Evolutionary conservation across 805 yeast genomes (phyloP), one percentile per base, ranked within the genome.

Genomic region (Candida lessepsii): DNA sequence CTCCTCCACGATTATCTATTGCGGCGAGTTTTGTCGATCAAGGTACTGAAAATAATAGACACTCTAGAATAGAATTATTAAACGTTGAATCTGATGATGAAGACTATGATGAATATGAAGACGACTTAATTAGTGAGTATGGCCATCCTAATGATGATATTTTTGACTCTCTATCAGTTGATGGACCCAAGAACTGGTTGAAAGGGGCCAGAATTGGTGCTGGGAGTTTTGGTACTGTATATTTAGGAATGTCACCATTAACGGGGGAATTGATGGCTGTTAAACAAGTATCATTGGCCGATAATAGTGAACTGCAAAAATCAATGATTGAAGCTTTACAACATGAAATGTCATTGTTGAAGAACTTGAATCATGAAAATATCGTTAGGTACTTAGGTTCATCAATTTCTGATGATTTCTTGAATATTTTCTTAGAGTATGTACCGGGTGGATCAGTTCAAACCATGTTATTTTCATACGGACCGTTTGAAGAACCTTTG

Each of bases 241-340:
- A 84, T 47, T 66, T 93, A 26, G 99, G 97, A 0, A 80, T 93
- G 81, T 87, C 90, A 57, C 85, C 96, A 1, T 63, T 83, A 24
- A 89, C 96, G 0, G 99, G 99, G 30, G 98, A 89, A 57, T 70
- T 93, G 37, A 87, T 91, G 96, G 99, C 98, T 1, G 96, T 93
- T 14, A 93, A 93, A 56, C 96, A 90, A 58, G 96, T 93, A 1
- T 84, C 83, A 34, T 58, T 90, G 13, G 82, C 85, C 1, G 61
- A 44, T 41, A 72, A 54, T 14, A 36, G 67, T 39, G 64, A 61
- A 31, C 51, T 54, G 44, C 65, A 61, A 36, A 53, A 54, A 24
- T 60, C 72, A 4, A 81, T 89, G 83, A 76, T 86, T 11, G 88
- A 83, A 47, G 95, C 96, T 0, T 61, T 88, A 44, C 87, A 85